Base-by-base conservation (phyloP, 139 green algal genomes). In the Trebouxia sp. region DNA sequence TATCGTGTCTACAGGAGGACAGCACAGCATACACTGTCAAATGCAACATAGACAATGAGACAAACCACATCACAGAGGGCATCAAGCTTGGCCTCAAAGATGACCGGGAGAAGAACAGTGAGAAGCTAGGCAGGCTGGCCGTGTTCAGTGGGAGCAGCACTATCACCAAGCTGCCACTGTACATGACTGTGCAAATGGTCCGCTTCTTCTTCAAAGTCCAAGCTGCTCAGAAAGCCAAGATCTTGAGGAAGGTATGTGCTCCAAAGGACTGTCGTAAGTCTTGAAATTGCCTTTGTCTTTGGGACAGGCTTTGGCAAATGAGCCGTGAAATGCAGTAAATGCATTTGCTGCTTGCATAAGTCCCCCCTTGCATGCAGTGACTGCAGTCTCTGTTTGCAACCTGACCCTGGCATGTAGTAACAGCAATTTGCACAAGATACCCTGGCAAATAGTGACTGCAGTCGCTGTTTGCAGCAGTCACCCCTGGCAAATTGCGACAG, bases 221-320 rank as follows among this genome's bases (percentile, higher is more conserved):
- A 50, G 91, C 91, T 62, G 89, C 96, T 85, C 87, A 96, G 67
- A 99, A 98, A 90, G 94, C 95, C 80, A 99, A 99, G 91, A 98
- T 99, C 58, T 83, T 99, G 77, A 88, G 94, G 45, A 97, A 96
- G 92, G 93, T 92, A 75, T 28, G 28, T n/a, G n/a, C 14, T 2
- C 20, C 20, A 0, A 78, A 58, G 6, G 28, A 58, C 22, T 43
- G n/a, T n/a, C n/a, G n/a, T n/a, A n/a, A n/a, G n/a, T n/a, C n/a
- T n/a, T n/a, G n/a, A n/a, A n/a, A n/a, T n/a, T n/a, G n/a, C n/a
- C n/a, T n/a, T n/a, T n/a, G n/a, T n/a, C n/a, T n/a, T n/a, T n/a
- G n/a, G n/a, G n/a, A n/a, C n/a, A n/a, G n/a, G n/a, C n/a, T n/a
- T n/a, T n/a, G n/a, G n/a, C n/a, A n/a, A n/a, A n/a, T n/a, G n/a